Base-by-base conservation (phyloP, 495 filamentous ascomycete species). In the Aspergillus sclerotiicarbonarius region DNA sequence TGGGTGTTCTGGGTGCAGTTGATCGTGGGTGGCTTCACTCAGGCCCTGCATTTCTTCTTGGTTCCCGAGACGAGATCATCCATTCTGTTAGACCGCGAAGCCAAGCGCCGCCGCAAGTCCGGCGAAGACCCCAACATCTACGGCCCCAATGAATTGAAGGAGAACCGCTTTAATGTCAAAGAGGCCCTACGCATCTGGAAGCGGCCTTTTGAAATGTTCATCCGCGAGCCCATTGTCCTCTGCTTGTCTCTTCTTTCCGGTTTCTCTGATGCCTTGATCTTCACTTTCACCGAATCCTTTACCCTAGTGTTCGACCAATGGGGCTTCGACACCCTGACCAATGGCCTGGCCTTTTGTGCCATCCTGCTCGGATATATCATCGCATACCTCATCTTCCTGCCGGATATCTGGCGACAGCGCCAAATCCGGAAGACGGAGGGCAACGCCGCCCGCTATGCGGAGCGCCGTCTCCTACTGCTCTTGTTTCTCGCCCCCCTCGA, bases 1-100 rank as follows among this genome's bases (percentile, higher is more conserved):
- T 92, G 88, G 89, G 80, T 72, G 32, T 85, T 88, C 65, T 90
- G 86, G 87, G 82, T 90, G 55, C 85, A 90, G 62, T 75, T 90
- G 47, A 85, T 90, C 51, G 78, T 89, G 45, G 87, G 88, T 16
- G 83, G 74, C 3, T 67, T 74, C 47, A 82, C 87, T 35, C 82
- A 89, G 63, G n/a, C 83, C 7, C 66, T 86, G 12, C 87, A 90
- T 53, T 72, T 85, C 45, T 66, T 88, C 45, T 75, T 82, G 8
- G 83, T 87, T n/a, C 86, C 84, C 0, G 86, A 89, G 62, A 89
- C 86, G 1, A 74, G 86, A 31, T 76, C 80, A 1, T 86, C 81
- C 10, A 80, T 87, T 53, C 71, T 87, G 67, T 71, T 89, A 56
- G 83, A 87, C 64, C 65, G 71, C 2, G 81, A 84, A 47, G 86